These are phyloP conservation scores for Ampelocalamus luodianensis DNA, from an alignment of 176 grass and related monocot genomes.

Conservation along the genomic window DNA sequence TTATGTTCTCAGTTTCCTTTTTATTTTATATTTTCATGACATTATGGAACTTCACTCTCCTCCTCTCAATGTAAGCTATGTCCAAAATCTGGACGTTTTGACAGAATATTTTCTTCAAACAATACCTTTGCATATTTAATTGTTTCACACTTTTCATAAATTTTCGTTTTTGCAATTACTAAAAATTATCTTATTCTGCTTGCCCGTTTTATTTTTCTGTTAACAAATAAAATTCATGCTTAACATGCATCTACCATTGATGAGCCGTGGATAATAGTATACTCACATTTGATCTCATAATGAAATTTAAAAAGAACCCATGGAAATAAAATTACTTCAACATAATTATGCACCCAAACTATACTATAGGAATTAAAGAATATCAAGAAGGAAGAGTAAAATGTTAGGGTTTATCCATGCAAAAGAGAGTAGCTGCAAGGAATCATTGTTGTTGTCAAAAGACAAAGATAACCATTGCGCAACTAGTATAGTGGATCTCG, in stretches of 20 bases:
- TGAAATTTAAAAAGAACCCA: not conserved
- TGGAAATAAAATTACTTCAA: not conserved
- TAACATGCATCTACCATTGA: not conserved
- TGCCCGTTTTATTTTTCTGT: not conserved
- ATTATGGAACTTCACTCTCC: not conserved
- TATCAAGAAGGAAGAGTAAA: not conserved
- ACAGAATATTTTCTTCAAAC: too few species aligned
- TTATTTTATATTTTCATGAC: not conserved
- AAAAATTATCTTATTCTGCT: too few species aligned
- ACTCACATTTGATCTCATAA: not conserved
- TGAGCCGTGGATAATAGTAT: not conserved
- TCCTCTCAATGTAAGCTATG: too few species aligned
- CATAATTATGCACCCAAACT: too few species aligned
- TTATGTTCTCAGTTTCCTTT: not conserved
- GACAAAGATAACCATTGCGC: not conserved
- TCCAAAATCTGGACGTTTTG: too few species aligned
- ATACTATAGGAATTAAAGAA: not conserved
- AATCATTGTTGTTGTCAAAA: not conserved
- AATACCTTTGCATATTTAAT: too few species aligned
- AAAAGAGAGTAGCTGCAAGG: not conserved
- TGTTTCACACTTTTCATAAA: too few species aligned
- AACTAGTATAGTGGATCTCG: not conserved
- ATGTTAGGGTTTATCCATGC: not conserved
- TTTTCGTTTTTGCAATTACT: too few species aligned
- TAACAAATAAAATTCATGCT: not conserved